Base-by-base conservation (phyloP, 1,284 basidiomycete genomes). In the Ceratobasidium sp. region DNA sequence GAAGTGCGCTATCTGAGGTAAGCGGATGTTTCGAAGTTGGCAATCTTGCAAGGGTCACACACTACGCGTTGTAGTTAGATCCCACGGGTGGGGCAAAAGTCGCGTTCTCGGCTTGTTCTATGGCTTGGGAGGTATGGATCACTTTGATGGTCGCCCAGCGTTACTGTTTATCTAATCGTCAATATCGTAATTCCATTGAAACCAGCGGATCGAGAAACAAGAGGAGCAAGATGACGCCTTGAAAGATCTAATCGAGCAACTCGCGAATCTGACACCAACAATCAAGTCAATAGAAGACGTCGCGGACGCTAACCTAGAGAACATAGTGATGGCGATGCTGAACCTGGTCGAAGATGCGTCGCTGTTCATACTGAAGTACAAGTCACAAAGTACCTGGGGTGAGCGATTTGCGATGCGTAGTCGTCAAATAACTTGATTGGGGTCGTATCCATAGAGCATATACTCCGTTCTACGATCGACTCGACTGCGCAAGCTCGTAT, bases 261-360 rank as follows among this genome's bases (percentile, higher is more conserved):
- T 70, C 4, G 68, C 28, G 15, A 15, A 42, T 1, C 7, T 57
- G 17, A 26, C 17, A 12, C 68, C 68, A 3, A 23, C 50, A 3
- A 26, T 70, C 38, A 40, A 70, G 33, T 33, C 9, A 1, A 40
- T 57, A 20, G 23, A n/a, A 20, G 15, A 40, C 10, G 38, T 33
- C 0, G 54, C 54, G 5, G 12, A 54, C 12, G 68, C 13, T 5
- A 28, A 42, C 7, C 52, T 70, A 7, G 50, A 26, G n/a, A 20
- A 70, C 17, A 23, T 40, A 10, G 52, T 54, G 17, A 15, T 7
- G 9, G 54, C 4, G 0, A 50, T 70, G 52, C 17, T 70, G 10
- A n/a, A 70, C 40, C 38, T 70, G 7, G 42, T 70, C 23, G 68
- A 70, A 44, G 68, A 70, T 23, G 33, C 33, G 5, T 70, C 68